Evolutionary conservation across 345 rosid species (phyloP).

Genomic region (Zanthoxylum bungeanum): DNA sequence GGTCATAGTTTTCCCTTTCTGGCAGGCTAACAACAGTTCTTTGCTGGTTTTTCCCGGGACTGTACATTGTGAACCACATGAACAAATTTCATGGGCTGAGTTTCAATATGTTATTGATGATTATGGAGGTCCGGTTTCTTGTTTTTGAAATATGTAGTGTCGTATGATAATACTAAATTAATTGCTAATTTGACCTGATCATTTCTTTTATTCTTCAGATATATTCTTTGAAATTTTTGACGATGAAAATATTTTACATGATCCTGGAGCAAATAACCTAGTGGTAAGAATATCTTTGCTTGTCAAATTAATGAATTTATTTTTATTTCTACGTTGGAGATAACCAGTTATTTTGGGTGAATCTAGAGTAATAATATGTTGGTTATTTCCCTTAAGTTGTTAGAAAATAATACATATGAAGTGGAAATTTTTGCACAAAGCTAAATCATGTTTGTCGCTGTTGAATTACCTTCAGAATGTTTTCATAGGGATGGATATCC

Average conservation of each 20-base stretch:
- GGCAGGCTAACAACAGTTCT: slow-evolving; percentile 70
- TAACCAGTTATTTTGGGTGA: not conserved
- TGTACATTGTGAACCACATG: slow-evolving; percentile 84
- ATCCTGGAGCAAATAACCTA: slow-evolving; percentile 83
- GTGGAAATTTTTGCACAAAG: not conserved
- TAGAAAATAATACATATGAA: not conserved
- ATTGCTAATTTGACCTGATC: slow-evolving; percentile 9
- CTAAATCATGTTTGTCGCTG: not conserved
- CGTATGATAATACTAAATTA: not conserved
- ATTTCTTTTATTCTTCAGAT: slow-evolving; percentile 41
- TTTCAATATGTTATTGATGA: slow-evolving; percentile 80
- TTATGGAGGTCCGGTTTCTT: slow-evolving; percentile 70
- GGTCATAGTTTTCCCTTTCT: slow-evolving; percentile 20
- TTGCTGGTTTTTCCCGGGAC: slow-evolving; percentile 83
- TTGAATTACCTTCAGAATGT: slow-evolving; percentile 55
- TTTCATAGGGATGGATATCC: slow-evolving; percentile 78
- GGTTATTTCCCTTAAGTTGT: not conserved
- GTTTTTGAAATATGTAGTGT: slow-evolving; percentile 8
- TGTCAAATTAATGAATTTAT: slow-evolving; percentile 5
- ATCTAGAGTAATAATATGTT: not conserved
- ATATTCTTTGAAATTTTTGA: slow-evolving; percentile 82
- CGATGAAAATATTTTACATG: slow-evolving; percentile 69
- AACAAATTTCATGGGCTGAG: slow-evolving; percentile 80
- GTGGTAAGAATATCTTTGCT: slow-evolving; percentile 64
- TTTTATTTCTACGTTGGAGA: not conserved